phyloP scores from a whole-genome alignment of 805 yeast genomes.

The Lipomyces sp. region DNA sequence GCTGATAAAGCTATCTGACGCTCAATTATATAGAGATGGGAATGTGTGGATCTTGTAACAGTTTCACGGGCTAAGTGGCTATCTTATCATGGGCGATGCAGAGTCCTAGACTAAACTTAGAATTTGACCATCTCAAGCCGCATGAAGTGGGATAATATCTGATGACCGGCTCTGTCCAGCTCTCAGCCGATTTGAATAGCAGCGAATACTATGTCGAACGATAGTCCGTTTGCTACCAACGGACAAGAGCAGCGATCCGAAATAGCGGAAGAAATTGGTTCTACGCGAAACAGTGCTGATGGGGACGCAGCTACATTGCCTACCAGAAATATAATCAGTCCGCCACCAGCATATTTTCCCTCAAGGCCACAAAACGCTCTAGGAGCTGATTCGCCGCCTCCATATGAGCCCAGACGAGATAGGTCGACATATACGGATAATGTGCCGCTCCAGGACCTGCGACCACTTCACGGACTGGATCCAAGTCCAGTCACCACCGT shows the following conservation, averaged over 20 bases:
- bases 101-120: too few relatives aligned
- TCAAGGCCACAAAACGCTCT: neutral
- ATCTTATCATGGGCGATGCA: too few relatives aligned
- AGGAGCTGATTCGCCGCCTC: neutral
- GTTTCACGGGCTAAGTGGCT: too few relatives aligned
- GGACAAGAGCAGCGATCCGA: neutral
- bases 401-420: neutral
- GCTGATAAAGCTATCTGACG: too few relatives aligned
- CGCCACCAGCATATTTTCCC: constrained; percentile 2
- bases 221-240: neutral
- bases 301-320: neutral
- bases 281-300: neutral
- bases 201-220: neutral
- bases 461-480: neutral
- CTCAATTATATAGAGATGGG: too few relatives aligned
- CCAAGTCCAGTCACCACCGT: neutral
- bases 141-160: too few relatives aligned
- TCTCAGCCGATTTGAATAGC: neutral
- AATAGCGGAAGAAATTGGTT: neutral
- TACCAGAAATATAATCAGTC: neutral
- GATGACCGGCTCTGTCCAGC: neutral
- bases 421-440: neutral
- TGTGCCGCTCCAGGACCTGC: neutral
- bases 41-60: too few relatives aligned
- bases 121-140: too few relatives aligned